phyloP scores from a whole-genome alignment of 495 filamentous ascomycete genomes.

The Neohortaea acidophila region DNA sequence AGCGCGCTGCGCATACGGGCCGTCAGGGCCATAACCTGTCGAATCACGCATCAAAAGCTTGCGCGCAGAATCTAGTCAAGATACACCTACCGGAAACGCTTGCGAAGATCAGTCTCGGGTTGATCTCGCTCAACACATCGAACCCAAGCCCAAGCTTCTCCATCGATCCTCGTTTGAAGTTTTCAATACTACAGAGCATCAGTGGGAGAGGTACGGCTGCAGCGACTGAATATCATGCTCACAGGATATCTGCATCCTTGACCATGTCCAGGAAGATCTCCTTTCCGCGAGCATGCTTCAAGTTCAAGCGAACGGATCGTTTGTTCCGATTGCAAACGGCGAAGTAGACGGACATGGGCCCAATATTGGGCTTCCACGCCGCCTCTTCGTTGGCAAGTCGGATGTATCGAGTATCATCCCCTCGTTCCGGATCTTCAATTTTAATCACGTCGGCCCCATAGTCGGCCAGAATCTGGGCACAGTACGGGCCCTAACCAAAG shows the following conservation, averaged over 20 bases:
- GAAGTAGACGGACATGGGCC: slow-evolving; percentile 11
- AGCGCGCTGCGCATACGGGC: slow-evolving; percentile 18
- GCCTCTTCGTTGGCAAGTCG: slow-evolving; percentile 3
- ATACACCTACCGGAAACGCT: slow-evolving; percentile 12
- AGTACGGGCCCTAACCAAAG: slow-evolving; percentile 4
- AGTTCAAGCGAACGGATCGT: slow-evolving; percentile 6
- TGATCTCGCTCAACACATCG: slow-evolving; percentile 10
- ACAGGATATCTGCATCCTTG: slow-evolving; percentile 20
- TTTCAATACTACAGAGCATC: slow-evolving; percentile 13
- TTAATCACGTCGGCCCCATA: slow-evolving; percentile 15
- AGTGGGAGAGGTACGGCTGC: no score
- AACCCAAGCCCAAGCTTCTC: slow-evolving; percentile 17
- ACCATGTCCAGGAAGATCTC: slow-evolving; percentile 11
- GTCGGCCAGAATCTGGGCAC: slow-evolving; percentile 9
- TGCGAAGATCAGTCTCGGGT: slow-evolving; percentile 19
- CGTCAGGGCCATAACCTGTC: slow-evolving; percentile 18
- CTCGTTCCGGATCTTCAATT: background rate
- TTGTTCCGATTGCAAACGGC: slow-evolving; percentile 11
- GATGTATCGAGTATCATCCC: slow-evolving; percentile 14
- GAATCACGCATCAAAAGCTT: no score
- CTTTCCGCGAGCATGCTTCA: slow-evolving; percentile 6
- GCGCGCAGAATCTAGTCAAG: no score
- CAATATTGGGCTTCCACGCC: slow-evolving; percentile 5
- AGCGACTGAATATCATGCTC: background rate
- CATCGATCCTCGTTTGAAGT: slow-evolving; percentile 18